Evolutionary conservation across 345 rosid genomes (phyloP), one percentile per base, ranked within the genome.

Genomic region (Hirschfeldia incana): DNA sequence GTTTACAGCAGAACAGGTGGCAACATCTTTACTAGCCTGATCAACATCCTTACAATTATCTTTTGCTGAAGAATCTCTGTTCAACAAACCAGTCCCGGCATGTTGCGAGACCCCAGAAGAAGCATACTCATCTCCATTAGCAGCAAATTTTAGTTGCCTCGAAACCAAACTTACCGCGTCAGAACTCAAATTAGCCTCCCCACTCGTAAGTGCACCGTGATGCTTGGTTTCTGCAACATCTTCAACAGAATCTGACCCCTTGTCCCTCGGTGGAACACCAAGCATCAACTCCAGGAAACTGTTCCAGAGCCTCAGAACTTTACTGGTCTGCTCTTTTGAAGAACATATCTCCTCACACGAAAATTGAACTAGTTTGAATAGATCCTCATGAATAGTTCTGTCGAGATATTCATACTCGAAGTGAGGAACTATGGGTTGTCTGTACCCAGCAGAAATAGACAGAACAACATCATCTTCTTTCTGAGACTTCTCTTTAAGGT

Each of bases 271-370:
- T 77, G 89, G 86, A 84, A 92, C 78, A 73, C 91, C 90, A 77
- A 94, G 76, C 85, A 88, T 77, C 66, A 90, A 90, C 85, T 94
- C 98, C 85, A 92, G 32, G 84, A 91, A 92, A 61, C 85, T 74
- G 49, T 88, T 86, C 98, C 98, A 94, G 67, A 94, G 92, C 84
- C 89, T 86, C 89, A 91, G 87, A 76, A 89, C 91, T 89, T 92
- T 92, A 80, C 83, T 85, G 36, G 89, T 74, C 82, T 94, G 98
- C 68, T 94, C 98, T 90, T 92, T 94, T 67, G 98, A 86, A 44
- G 94, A 85, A 85, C 93, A 92, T 82, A 92, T 78, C 83, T 94
- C 98, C 88, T 90, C 92, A 75, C 94, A 91, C 42, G 98, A 94
- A 87, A 92, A 94, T 65, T 86, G 88, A 60, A 94, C 89, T 78